Evolutionary conservation across 345 rosid genomes (phyloP).

Genomic region (Eucalyptus cladocalyx): DNA sequence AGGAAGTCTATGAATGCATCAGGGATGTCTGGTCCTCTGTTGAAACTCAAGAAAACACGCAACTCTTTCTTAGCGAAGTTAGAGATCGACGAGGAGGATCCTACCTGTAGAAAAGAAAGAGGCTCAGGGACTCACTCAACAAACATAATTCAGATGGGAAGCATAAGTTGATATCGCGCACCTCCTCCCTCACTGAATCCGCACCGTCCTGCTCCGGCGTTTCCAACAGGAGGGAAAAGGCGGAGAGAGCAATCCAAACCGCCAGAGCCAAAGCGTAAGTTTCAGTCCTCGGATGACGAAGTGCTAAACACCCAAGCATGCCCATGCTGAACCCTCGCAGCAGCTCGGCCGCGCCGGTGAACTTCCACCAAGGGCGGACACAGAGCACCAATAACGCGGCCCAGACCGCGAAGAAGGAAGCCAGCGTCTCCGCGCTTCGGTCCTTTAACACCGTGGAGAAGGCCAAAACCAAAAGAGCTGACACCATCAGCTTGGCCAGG

Average conservation of each 20-base stretch:
- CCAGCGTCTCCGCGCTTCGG: background rate
- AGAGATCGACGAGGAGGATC: rapidly evolving
- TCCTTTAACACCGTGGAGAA: background rate
- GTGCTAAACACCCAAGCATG: background rate
- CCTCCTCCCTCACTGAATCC: background rate
- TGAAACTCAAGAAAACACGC: too few species aligned
- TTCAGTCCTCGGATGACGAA: rapidly evolving
- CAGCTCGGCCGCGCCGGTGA: background rate
- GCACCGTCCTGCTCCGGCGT: background rate
- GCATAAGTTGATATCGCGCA: background rate
- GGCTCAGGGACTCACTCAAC: background rate
- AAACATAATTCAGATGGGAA: background rate
- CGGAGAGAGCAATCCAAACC: background rate
- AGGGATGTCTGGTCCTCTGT: too few species aligned
- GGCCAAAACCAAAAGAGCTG: background rate
- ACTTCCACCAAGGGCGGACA: background rate
- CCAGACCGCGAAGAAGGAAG: too few species aligned
- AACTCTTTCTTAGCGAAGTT: rapidly evolving
- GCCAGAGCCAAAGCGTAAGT: background rate
- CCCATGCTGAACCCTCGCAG: background rate
- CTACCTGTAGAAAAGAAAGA: background rate
- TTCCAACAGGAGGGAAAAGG: rapidly evolving
- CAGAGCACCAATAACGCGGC: rapidly evolving
- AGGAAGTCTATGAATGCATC: too few species aligned
- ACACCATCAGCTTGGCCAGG: background rate